Evolutionary conservation across 768 basidiomycete species (phyloP).

Genomic region (Daedaleopsis sinensis): DNA sequence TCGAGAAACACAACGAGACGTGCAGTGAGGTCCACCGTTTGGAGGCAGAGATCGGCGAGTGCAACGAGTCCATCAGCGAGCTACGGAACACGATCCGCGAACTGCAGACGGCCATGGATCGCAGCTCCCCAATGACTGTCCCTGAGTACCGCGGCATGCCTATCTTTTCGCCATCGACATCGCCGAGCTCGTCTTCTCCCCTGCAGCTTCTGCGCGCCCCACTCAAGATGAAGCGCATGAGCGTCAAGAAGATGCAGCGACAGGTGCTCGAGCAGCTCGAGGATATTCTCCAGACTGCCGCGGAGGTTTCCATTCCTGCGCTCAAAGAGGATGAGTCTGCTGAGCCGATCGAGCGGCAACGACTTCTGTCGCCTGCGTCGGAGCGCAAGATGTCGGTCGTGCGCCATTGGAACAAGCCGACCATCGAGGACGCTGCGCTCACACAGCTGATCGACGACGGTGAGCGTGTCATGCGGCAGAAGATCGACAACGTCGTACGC

Average conservation of each 20-base stretch:
- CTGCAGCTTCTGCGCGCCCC: constrained; percentile 71
- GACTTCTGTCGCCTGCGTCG: constrained; percentile 85
- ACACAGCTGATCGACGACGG: constrained; percentile 83
- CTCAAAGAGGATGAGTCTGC: constrained; percentile 91
- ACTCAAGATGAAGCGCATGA: constrained; percentile 73
- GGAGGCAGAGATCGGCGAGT: constrained; percentile 92
- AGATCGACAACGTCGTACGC: constrained; percentile 92
- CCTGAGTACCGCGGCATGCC: constrained; percentile 90
- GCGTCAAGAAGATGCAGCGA: constrained; percentile 81
- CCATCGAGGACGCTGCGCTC: constrained; percentile 84
- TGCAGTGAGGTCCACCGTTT: constrained; percentile 95
- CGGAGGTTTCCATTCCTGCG: constrained; percentile 84
- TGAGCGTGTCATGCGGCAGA: constrained; percentile 88
- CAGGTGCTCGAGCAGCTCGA: constrained; percentile 85
- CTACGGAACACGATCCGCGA: constrained; percentile 86
- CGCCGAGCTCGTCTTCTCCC: constrained; percentile 73
- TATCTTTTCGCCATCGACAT: constrained; percentile 74
- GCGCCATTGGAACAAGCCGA: constrained; percentile 84
- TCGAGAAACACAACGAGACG: constrained; percentile 99
- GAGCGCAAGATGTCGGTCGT: constrained; percentile 86
- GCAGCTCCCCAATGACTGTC: constrained; percentile 62
- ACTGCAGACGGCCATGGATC: constrained; percentile 70
- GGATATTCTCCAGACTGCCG: constrained; percentile 78
- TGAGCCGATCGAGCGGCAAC: constrained; percentile 91
- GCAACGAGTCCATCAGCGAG: constrained; percentile 91